These are phyloP conservation scores for Alternaria novae-zelandiae DNA, from an alignment of 2,329 filamentous ascomycete species.

Conservation along the genomic window DNA sequence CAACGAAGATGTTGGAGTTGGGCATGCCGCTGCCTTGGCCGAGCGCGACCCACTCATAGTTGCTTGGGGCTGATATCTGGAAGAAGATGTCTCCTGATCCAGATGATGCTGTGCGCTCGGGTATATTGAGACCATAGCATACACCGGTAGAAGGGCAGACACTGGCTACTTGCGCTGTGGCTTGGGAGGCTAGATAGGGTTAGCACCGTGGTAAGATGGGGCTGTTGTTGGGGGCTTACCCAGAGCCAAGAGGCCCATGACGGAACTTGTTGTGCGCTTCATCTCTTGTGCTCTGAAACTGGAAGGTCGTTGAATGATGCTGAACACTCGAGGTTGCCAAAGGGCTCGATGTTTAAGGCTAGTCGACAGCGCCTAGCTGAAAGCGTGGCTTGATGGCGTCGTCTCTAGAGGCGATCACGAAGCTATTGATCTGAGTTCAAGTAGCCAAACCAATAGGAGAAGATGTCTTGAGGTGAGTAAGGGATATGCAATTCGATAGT, in stretches of 20 bases:
- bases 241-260: slow-evolving; percentile 33
- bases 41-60: slow-evolving; percentile 61
- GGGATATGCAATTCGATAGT: background rate
- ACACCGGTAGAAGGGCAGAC: slow-evolving; percentile 40
- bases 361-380: background rate
- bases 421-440: slow-evolving; percentile 1
- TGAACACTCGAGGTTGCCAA: background rate
- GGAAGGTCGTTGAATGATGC: slow-evolving; percentile 5
- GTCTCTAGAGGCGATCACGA: background rate
- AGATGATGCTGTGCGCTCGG: slow-evolving; percentile 57
- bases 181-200: slow-evolving; percentile 30
- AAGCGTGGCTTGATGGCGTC: background rate
- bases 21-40: slow-evolving; percentile 63
- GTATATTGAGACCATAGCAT: slow-evolving; percentile 62
- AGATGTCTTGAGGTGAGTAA: background rate
- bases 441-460: background rate
- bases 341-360: background rate
- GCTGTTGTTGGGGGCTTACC: slow-evolving; percentile 23
- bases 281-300: slow-evolving; percentile 3
- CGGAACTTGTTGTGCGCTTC: slow-evolving; percentile 19
- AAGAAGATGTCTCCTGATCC: slow-evolving; percentile 64
- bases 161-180: slow-evolving; percentile 41
- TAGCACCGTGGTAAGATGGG: slow-evolving; percentile 5
- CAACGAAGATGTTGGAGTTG: slow-evolving; percentile 64
- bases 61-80: slow-evolving; percentile 61